Evolutionary conservation across 208 protist genomes (phyloP), one percentile per base, ranked within the genome.

Genomic region (Trypanosoma mega): DNA sequence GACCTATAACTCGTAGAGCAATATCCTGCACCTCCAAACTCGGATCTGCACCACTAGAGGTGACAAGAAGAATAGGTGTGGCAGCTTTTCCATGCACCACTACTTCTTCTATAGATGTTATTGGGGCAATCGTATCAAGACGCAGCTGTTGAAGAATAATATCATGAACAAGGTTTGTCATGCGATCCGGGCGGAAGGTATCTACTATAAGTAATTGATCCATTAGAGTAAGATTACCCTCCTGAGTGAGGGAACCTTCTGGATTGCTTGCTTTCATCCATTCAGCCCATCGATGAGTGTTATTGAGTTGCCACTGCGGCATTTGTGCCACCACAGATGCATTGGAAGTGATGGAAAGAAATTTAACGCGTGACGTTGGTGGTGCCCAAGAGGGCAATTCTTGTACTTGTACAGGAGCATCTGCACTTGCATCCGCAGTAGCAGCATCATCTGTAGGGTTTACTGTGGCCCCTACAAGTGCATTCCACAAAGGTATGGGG

Each of bases 131-230:
- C n/a, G 82, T 80, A 27, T 82, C 45, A 26, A 97, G 72, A n/a
- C 74, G 29, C 26, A 97, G 63, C 26, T 75, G 57, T 34, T 71
- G 24, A 52, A 92, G 68, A 36, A 93, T 78, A 36, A 92, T 64
- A 48, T 55, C 46, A 29, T 76, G 53, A 34, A 97, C 61, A 14
- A 97, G 82, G 33, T 91, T 79, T 0, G 83, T 80, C 65, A 99
- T 80, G 24, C 98, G 85, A 73, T 99, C 98, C 8, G 97, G 94
- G n/a, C 98, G 82, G 29, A 99, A 87, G 11, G 82, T 85, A 61
- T 94, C 83, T 24, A 99, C 69, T 23, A 99, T 68, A 21, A 98
- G 84, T 45, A 99, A 76, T 68, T 93, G 78, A 72, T 99, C 90
- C 74, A 99, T 94, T 3, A 78, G 46, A 14, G 73, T 75, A 27